These are phyloP conservation scores for Funneliformis caledonium DNA, from an alignment of 371 early-diverging fungal species.

Conservation along the genomic window DNA sequence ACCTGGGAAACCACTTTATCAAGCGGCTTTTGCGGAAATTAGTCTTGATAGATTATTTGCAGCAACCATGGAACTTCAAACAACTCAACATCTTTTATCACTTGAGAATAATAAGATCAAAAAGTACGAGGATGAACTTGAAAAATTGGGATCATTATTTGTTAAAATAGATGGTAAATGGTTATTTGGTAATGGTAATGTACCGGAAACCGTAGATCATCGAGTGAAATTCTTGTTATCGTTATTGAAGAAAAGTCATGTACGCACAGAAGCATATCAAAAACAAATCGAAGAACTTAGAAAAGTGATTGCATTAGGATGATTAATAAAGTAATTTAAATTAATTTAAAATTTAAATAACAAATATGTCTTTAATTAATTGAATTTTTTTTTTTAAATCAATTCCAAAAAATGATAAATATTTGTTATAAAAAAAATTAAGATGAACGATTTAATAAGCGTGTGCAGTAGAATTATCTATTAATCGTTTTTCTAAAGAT, in stretches of 20 bases:
- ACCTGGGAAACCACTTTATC: constrained; percentile 84
- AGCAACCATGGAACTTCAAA: constrained; percentile 80
- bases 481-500: not conserved
- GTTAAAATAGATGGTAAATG: constrained; percentile 45
- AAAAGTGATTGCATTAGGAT: constrained; percentile 44
- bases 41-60: constrained; percentile 69
- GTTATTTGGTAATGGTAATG: constrained; percentile 53
- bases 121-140: constrained; percentile 76
- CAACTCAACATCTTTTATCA: constrained; percentile 67
- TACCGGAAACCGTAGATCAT: constrained; percentile 59
- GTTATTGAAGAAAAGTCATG: constrained; percentile 57
- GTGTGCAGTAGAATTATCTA: not conserved
- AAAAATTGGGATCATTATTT: constrained; percentile 52
- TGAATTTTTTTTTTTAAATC: too few species aligned
- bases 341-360: not conserved
- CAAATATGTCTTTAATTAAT: not conserved
- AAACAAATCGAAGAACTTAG: constrained; percentile 55
- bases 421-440: too few species aligned
- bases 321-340: not conserved
- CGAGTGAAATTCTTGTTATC: constrained; percentile 63
- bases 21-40: constrained; percentile 77
- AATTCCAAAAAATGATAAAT: too few species aligned
- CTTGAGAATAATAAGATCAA: constrained; percentile 70
- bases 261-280: constrained; percentile 59
- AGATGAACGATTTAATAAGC: not conserved